Evolutionary conservation across 495 filamentous ascomycete genomes (phyloP).

Genomic region (Polyplosphaeria fusca): DNA sequence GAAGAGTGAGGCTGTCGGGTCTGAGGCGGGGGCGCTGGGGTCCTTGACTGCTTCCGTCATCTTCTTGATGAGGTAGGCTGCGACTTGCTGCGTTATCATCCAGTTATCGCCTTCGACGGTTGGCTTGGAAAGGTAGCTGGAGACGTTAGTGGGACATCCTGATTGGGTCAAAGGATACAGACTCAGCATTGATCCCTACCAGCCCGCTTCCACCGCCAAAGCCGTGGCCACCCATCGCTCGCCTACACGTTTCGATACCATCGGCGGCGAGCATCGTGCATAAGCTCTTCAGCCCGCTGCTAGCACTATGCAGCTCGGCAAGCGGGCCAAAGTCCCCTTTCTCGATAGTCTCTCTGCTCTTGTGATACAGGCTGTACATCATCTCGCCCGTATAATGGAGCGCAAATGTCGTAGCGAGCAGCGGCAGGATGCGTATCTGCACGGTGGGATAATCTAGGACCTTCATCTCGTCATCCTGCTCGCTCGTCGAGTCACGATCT

Average conservation of each 20-base stretch:
- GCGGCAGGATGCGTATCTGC: conserved; percentile 49
- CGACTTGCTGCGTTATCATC: conserved; percentile 54
- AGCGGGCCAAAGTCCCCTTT: conserved; percentile 44
- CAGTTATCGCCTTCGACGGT: conserved; percentile 55
- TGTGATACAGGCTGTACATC: conserved; percentile 45
- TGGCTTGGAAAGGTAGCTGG: conserved; percentile 47
- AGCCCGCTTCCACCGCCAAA: conserved; percentile 51
- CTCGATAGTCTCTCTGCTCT: conserved; percentile 43
- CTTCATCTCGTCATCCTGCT: conserved; percentile 41
- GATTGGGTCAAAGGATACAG: background rate
- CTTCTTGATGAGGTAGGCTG: conserved; percentile 50
- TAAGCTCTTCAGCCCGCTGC: conserved; percentile 50
- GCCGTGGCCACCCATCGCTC: conserved; percentile 51
- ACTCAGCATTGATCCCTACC: conserved; percentile 48
- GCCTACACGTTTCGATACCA: conserved; percentile 51
- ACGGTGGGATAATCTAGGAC: conserved; percentile 53
- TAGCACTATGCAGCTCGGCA: conserved; percentile 50
- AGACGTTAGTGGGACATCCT: background rate
- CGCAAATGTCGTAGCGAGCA: conserved; percentile 50
- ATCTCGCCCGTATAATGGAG: conserved; percentile 49
- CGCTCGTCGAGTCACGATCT: conserved; percentile 44
- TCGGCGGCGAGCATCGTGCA: conserved; percentile 50
- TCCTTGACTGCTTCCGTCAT: conserved; percentile 43
- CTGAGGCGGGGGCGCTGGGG: conserved; percentile 28
- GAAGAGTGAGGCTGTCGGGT: conserved; percentile 36